Percentiles rank a stretch among this genome's conserved stretches.
Evolutionary conservation across 257 asterid species (phyloP).

Genomic region (Capsicum baccatum): DNA sequence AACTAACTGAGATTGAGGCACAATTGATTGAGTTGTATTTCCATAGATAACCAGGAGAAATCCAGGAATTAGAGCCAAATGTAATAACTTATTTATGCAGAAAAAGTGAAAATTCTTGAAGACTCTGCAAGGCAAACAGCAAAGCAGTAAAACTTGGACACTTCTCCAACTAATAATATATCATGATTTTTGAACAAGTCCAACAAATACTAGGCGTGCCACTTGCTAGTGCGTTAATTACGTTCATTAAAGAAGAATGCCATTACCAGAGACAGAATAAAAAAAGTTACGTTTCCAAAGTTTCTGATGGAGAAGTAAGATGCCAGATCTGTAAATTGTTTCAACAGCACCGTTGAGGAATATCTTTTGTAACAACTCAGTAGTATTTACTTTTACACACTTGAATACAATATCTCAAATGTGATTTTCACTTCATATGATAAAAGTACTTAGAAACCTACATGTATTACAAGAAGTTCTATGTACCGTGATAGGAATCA

Average conservation of each 20-base stretch:
- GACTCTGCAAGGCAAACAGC: background rate
- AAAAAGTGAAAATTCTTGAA: background rate
- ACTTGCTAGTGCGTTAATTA: slow-evolving; percentile 19
- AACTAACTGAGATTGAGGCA: slow-evolving; percentile 13
- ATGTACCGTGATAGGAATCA: background rate
- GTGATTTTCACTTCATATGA: slow-evolving; percentile 12
- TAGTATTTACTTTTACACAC: slow-evolving; percentile 16
- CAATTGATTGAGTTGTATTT: background rate
- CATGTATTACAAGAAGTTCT: background rate
- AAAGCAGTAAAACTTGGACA: slow-evolving; percentile 17
- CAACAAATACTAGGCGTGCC: background rate
- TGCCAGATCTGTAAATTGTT: background rate
- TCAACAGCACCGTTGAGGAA: background rate
- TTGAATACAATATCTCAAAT: background rate
- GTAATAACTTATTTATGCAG: background rate
- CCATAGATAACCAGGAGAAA: background rate
- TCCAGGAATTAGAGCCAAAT: background rate
- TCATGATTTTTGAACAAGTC: background rate
- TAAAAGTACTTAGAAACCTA: background rate
- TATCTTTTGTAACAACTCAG: background rate
- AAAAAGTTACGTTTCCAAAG: background rate
- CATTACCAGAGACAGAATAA: background rate
- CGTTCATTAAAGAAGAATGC: background rate
- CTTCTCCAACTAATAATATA: background rate
- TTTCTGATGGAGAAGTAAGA: slow-evolving; percentile 20